phyloP scores from a whole-genome alignment of 345 rosid genomes.

The Hibiscus trionum region DNA sequence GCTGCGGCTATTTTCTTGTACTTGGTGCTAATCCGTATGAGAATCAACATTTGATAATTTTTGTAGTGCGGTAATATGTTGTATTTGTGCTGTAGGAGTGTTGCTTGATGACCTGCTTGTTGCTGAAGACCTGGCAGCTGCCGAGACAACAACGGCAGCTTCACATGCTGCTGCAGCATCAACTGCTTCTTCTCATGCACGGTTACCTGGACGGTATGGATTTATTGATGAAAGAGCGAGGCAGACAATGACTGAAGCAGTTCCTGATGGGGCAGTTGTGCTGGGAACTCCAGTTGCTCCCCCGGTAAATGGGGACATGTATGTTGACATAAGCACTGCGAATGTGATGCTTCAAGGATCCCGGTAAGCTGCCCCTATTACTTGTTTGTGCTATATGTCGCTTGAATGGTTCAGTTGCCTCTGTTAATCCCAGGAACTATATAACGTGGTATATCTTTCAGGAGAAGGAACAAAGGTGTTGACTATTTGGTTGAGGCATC shows the following conservation, averaged over 20 bases:
- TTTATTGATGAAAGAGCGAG: constrained; percentile 72
- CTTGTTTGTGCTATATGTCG: no score
- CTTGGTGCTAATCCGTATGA: neutral
- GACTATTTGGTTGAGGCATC: constrained; percentile 96
- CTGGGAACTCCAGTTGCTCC: constrained; percentile 96
- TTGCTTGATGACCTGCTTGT: constrained; percentile 96
- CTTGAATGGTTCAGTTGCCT: neutral
- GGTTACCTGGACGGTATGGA: constrained; percentile 66
- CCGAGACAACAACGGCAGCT: constrained; percentile 58
- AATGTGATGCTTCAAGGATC: constrained; percentile 72
- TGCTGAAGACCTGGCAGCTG: constrained; percentile 92
- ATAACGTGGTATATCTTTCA: constrained; percentile 21
- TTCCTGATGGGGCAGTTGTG: constrained; percentile 76
- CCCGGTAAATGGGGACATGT: constrained; percentile 82
- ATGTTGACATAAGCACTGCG: constrained; percentile 87
- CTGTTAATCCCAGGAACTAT: constrained; percentile 1
- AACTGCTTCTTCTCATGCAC: constrained; percentile 34
- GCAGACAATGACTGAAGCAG: constrained; percentile 54
- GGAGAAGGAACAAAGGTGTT: constrained; percentile 87
- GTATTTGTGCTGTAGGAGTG: constrained; percentile 53
- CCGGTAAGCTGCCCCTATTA: constrained; percentile 28
- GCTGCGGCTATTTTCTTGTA: neutral
- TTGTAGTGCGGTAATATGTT: neutral
- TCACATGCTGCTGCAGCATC: no score
- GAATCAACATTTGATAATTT: neutral